phyloP scores from a whole-genome alignment of 192 early-diverging fungal genomes.

The Pilaira anomala region DNA sequence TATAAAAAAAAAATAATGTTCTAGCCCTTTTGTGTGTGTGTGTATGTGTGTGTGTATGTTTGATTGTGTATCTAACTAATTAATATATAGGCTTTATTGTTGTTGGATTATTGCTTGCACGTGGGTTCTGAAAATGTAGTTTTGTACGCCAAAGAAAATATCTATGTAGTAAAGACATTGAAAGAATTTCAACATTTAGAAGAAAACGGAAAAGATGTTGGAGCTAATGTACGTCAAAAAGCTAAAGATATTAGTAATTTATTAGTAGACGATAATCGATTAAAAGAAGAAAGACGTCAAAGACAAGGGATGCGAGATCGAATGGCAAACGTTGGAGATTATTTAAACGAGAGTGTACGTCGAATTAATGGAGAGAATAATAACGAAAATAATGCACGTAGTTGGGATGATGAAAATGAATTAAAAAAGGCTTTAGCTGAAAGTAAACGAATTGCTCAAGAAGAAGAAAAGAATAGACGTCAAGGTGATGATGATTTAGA shows the following conservation, averaged over 20 bases:
- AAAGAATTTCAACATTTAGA: conserved; percentile 96
- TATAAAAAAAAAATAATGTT: conserved; percentile 30
- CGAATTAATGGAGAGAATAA: background rate
- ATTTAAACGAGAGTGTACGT: conserved; percentile 32
- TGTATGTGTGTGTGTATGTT: too few species aligned
- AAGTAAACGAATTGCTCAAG: conserved; percentile 64
- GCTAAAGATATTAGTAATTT: conserved; percentile 86
- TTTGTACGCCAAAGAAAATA: conserved; percentile 81
- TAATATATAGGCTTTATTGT: conserved; percentile 67
- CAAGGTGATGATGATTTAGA: conserved; percentile 28
- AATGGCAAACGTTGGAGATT: conserved; percentile 44
- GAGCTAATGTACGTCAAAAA: conserved; percentile 90
- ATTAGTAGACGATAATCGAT: conserved; percentile 71
- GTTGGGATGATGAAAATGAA: conserved; percentile 77
- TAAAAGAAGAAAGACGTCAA: conserved; percentile 74
- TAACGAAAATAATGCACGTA: conserved; percentile 30
- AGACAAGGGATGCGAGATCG: conserved; percentile 63
- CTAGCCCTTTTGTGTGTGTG: background rate
- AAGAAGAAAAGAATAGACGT: conserved; percentile 38
- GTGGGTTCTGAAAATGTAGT: conserved; percentile 86
- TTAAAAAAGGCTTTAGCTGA: conserved; percentile 80
- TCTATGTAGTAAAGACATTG: conserved; percentile 93
- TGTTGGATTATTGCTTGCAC: conserved; percentile 85
- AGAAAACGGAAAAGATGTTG: conserved; percentile 90
- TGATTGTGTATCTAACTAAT: background rate